Base-by-base conservation (phyloP, 2,329 filamentous ascomycete genomes). In the Podosphaera fusca region DNA sequence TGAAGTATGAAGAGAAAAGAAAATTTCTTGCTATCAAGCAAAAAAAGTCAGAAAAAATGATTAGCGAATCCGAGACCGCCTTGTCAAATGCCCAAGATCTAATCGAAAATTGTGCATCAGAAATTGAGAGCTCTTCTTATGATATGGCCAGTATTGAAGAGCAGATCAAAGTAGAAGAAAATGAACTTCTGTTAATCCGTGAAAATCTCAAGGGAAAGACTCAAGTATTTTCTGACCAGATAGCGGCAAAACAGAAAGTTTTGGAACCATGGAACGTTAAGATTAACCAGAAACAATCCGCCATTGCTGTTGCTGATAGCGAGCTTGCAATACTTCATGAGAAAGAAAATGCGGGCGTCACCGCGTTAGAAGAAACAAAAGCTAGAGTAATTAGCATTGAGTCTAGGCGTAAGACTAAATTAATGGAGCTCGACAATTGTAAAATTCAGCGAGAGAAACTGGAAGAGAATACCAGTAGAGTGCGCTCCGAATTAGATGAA, bases 1-100 rank as follows among this genome's bases (percentile, higher is more conserved):
- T 98, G 70, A 98, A 98, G 67, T 89, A 94, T 63, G 90, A 96
- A 62, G 94, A 98, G 70, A 96, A 96, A 74, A 84, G 84, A 68
- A 98, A 98, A 68, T 96, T 96, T 69, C 72, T 98, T 62, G 74
- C 78, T 1, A 84, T 83, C 65, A 98, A 98, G 72, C 83, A 86
- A 64, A 95, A 92, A 73, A 98, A 98, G 71, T 77, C 95, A 12
- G 87, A 96, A 62, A 96, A 95, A 72, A 79, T 84, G 0, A 85
- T 92, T 60, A 75, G 81, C 57, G 84, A 82, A 51, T 87, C 86
- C 59, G 85, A 86, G 61, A 81, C 83, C 58, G 80, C 84, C 4
- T 78, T 80, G 0, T 76, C 78, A 0, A 87, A 94, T 63, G 85
- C 88, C 2, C 78, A 82, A 42, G 82, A 84, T 60, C 80, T 87